Evolutionary conservation across 2,329 filamentous ascomycete species (phyloP), one percentile per base, ranked within the genome.

Genomic region (Calonectria multiphialidica): DNA sequence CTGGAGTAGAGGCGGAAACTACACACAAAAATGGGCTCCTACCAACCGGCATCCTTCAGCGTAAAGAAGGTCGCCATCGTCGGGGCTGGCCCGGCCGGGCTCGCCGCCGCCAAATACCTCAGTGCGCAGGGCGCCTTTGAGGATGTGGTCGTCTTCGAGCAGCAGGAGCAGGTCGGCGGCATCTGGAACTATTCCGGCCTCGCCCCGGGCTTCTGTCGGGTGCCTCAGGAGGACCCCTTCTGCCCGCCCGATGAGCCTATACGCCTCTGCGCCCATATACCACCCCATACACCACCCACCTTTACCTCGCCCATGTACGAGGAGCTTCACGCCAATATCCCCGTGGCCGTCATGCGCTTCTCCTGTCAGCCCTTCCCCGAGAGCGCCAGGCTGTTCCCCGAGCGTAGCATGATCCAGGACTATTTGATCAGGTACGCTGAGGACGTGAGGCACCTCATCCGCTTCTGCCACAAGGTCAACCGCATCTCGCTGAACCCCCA

Each of bases 281-380:
- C 89, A 1, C 89, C 71, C 18, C 75, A 79, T 8, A 76, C 76
- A 42, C 80, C 89, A 1, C 89, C 93, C 7, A 82, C 91, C 2
- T 98, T 96, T 79, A 87, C 94, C n/a, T 95, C 94, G 21, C 94
- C 96, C 3, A 90, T 98, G 84, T 98, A 98, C 82, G 91, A 95
- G 59, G 85, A 89, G 28, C 86, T 98, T 18, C 93, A 98, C 79
- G 95, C 96, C 25, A 98, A 98, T 82, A 95, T 98, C 59, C 94
- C 95, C 0, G 91, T 93, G 71, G 87, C 88, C 0, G 82, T 98
- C 65, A 98, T 98, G 96, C 86, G 88, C 5, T 98, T 92, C 82
- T 93, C 92, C 5, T 93, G 96, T 76, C 85, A 90, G 8, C 81
- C 88, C 0, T 97, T 97, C 79, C 88, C 90, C 0, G 79, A 87